Evolutionary conservation across 176 grass and related monocot species (phyloP), one percentile per base, ranked within the genome.

Genomic region (Pontederia paniculata): DNA sequence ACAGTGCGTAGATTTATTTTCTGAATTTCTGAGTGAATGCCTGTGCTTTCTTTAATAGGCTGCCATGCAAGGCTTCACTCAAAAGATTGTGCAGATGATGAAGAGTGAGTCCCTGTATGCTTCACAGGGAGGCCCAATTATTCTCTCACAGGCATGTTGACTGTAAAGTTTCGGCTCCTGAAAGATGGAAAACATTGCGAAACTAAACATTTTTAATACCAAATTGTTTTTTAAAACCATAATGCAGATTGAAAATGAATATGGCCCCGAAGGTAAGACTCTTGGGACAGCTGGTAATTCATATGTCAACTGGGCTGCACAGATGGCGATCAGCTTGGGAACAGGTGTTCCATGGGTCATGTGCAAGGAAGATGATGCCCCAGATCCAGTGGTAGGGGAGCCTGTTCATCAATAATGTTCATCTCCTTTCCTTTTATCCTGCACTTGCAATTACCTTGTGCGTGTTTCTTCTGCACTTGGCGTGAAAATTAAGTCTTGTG

Each of bases 281-380:
- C 82, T 98, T 71, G 94, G 94, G 55, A 23, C 71, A 3, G 80
- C 83, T 42, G 94, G 94, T 21, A 70, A 84, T 66, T 78, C 94
- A 55, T 98, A 98, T 55, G 77, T 84, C 47, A 80, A 88, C 57
- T 98, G 94, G 94, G 83, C 94, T 21, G 94, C 87, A 46, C 76
- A 88, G 73, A 98, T 98, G 94, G 94, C 94, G 0, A 57, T 93
- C 1, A 80, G 87, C 28, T 68, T 98, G 74, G 72, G 51, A 45
- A 98, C 94, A 1, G 87, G 94, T 69, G 94, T 98, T 17, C 94
- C 94, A 1, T 98, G 94, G 94, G 83, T 98, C 23, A 98, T 98
- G 94, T 98, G 94, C 80, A 98, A 98, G 68, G 80, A 98, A 68
- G 94, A 98, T 14, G 94, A 98, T 18, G 94, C 94, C 57, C 94